Evolutionary conservation across 805 yeast genomes (phyloP), one percentile per base, ranked within the genome.

Genomic region (Ogataea ramenticola): DNA sequence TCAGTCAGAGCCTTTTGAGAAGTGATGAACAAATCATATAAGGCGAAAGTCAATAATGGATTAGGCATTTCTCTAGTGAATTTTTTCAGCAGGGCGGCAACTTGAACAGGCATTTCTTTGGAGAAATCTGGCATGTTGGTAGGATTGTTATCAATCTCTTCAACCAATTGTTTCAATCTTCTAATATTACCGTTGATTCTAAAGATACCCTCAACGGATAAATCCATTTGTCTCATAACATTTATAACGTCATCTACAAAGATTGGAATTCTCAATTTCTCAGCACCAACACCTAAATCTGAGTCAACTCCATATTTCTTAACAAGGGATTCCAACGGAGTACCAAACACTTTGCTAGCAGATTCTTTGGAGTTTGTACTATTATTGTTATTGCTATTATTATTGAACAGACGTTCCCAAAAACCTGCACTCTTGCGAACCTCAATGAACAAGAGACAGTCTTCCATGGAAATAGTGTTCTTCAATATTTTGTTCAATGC

Each of bases 201-300:
- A 74, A 93, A 93, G 4, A 93, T 83, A 47, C 99, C 99, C 63
- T 93, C 99, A 27, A 82, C 89, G 3, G 97, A 86, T 83, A 91
- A 79, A 64, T 93, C 98, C 71, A 86, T 88, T 47, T 84, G 91
- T 43, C 86, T 77, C 69, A 93, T 75, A 0, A 95, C 86, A 27
- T 79, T 75, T 31, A 93, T 79, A 16, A 90, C 68, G 55, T 93
- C 98, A 55, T 91, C 98, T 36, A 93, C 72, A 33, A 93, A 69
- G 40, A 86, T 73, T 1, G 99, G 99, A 36, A 93, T 84, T 32
- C 80, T 74, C 36, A 93, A 72, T 50, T 80, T 80, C 1, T 80
- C 69, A 0, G 96, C 89, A 0, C 96, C 96, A 39, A 84, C 83
- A 2, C 95, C 96, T 22, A 84, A 69, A 39, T 84, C 86, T 2